Evolutionary conservation across 805 yeast species (phyloP), one percentile per base, ranked within the genome.

Genomic region (Ogataea neopini): DNA sequence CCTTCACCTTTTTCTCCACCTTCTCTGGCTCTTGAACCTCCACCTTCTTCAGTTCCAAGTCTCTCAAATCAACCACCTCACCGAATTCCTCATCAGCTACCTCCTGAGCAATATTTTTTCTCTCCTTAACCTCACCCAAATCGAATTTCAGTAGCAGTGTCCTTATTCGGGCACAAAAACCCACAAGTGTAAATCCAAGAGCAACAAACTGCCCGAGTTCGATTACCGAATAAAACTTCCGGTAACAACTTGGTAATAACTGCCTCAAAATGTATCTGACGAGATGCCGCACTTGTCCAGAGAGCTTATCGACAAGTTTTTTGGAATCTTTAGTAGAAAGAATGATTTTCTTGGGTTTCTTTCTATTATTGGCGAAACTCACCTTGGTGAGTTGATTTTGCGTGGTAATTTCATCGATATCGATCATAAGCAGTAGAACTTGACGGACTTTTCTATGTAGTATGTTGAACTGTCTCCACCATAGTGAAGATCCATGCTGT

Each of bases 141-240:
- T 56, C 52, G 19, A 64, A 60, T 25, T 59, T 59, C 10, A 44
- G 28, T 32, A 62, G 36, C 4, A 61, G 32, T 3, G 47, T 28
- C 35, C 71, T 63, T 8, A 86, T 56, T 44, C 75, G 72, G 2
- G 86, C 75, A 32, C 80, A 55, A 15, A 70, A 44, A 0, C 86
- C 96, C 3, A 88, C 58, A 33, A 88, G 63, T 0, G 86, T 79
- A 52, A 89, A 74, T 2, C 96, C 96, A 10, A 89, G 62, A 1
- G 83, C 76, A 6, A 88, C 73, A 58, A 86, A 89, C 59, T 90
- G 96, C 0, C 91, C 96, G 49, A 83, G 72, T 1, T 85, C 82
- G 6, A 89, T 72, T 1, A 89, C 75, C 1, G 83, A 77, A 62
- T 84, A 83, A 58, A 87, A 85, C 10, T 78, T 76, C 48, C 77